phyloP scores from a whole-genome alignment of 768 basidiomycete genomes.

The Termitomyces sp. region DNA sequence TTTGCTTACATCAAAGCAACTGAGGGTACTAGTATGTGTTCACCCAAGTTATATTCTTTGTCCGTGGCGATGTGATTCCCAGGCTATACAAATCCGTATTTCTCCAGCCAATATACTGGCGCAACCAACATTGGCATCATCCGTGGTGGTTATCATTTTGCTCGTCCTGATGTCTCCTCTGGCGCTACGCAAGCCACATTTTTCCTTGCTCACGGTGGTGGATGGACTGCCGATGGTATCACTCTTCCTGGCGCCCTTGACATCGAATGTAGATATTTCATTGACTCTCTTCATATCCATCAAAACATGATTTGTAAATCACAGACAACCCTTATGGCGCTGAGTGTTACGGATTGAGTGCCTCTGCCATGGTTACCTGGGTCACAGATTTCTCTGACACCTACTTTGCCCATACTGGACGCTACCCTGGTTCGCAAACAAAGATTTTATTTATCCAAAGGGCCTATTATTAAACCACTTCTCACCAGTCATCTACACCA shows the following conservation, averaged over 20 bases:
- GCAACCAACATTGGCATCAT: constrained; percentile 53
- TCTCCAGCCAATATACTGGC: constrained; percentile 47
- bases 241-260: constrained; percentile 64
- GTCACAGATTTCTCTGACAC: constrained; percentile 57
- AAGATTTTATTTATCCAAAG: not conserved
- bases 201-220: constrained; percentile 51
- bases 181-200: constrained; percentile 56
- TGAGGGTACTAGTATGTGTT: constrained; percentile 27
- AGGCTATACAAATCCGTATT: constrained; percentile 38
- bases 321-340: constrained; percentile 48
- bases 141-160: constrained; percentile 40
- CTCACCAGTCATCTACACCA: constrained; percentile 50
- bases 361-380: constrained; percentile 58
- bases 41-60: not conserved
- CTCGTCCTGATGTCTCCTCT: constrained; percentile 44
- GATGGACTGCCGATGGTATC: constrained; percentile 18
- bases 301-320: not conserved
- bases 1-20: constrained; percentile 69
- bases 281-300: not conserved
- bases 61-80: not conserved
- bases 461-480: not conserved
- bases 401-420: constrained; percentile 41
- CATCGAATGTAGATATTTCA: constrained; percentile 46
- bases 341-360: constrained; percentile 49
- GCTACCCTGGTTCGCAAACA: constrained; percentile 33